Evolutionary conservation across 2,329 filamentous ascomycete genomes (phyloP).

Genomic region (Cryoendolithus antarcticus): DNA sequence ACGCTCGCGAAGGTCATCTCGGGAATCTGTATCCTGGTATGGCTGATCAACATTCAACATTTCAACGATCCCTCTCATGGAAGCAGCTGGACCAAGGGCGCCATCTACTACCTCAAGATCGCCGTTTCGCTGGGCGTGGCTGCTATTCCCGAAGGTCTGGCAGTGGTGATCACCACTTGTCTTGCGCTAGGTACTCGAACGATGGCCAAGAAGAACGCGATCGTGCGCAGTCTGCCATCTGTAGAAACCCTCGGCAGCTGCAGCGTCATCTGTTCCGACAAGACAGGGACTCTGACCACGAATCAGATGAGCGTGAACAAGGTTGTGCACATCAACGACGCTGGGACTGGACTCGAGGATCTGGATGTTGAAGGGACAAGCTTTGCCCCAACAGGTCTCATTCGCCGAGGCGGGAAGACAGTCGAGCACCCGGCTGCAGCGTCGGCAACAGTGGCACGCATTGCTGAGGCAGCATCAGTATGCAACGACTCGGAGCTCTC

Average conservation of each 20-base stretch:
- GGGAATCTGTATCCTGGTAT: conserved; percentile 88
- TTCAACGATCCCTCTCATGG: conserved; percentile 92
- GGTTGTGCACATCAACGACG: conserved; percentile 67
- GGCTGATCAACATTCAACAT: conserved; percentile 96
- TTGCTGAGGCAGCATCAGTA: conserved; percentile 56
- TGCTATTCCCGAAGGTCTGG: conserved; percentile 92
- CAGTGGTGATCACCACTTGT: conserved; percentile 96
- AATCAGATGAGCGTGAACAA: conserved; percentile 99
- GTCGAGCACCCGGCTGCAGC: conserved; percentile 56
- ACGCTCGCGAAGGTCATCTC: conserved; percentile 95
- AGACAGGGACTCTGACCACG: conserved; percentile 93
- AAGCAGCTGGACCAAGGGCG: conserved; percentile 77
- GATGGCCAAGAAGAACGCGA: conserved; percentile 97
- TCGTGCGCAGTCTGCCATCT: conserved; percentile 88
- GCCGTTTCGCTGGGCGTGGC: conserved; percentile 95
- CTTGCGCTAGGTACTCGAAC: conserved; percentile 90
- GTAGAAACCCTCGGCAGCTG: conserved; percentile 97
- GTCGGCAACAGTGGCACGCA: conserved; percentile 68
- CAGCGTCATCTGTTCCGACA: conserved; percentile 98
- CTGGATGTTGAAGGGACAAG: conserved; percentile 86
- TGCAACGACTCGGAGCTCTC: conserved; percentile 83
- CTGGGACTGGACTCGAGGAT: conserved; percentile 66
- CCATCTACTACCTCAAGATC: conserved; percentile 99
- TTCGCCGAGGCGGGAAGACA: conserved; percentile 54
- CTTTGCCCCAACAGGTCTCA: conserved; percentile 69